Conservation (phyloP, 2,329 filamentous ascomycete species). For the Phymatotrichopsis omnivora region DNA sequence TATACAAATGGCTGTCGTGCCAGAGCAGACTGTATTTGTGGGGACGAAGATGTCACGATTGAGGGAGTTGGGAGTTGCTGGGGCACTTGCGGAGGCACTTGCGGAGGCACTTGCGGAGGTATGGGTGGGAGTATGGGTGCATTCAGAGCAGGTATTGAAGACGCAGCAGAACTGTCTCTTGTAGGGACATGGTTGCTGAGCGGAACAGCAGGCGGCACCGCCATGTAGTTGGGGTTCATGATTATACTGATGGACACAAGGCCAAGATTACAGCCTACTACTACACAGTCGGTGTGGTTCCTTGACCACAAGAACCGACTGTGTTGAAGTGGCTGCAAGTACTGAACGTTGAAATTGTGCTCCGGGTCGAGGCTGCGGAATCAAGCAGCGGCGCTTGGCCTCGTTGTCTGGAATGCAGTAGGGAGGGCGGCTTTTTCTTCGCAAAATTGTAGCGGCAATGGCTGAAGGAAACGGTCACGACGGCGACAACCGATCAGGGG, state of each 20-base stretch:
- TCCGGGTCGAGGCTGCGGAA: too few species aligned
- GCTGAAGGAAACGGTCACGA: too few species aligned
- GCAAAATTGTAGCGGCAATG: too few species aligned
- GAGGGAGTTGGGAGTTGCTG: slow-evolving; percentile 14
- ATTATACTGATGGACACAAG: slow-evolving; percentile 15
- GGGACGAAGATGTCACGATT: slow-evolving; percentile 9
- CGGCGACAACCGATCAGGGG: too few species aligned
- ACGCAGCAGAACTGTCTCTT: slow-evolving; percentile 10
- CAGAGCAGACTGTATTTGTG: slow-evolving; percentile 13
- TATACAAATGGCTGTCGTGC: slow-evolving; percentile 18
- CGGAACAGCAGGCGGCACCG: slow-evolving; percentile 25
- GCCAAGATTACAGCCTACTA: slow-evolving; percentile 20
- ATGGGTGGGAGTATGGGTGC: slow-evolving; percentile 1
- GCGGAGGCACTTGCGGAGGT: background rate
- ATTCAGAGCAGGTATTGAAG: slow-evolving; percentile 8
- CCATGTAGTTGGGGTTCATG: slow-evolving; percentile 22
- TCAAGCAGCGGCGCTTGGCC: too few species aligned
- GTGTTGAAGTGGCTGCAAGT: slow-evolving; percentile 18
- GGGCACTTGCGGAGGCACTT: background rate
- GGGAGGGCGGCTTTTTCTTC: too few species aligned
- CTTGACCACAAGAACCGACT: slow-evolving; percentile 24
- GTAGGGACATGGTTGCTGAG: slow-evolving; percentile 16
- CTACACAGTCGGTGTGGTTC: slow-evolving; percentile 27
- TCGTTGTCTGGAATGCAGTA: too few species aligned
- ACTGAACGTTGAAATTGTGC: too few species aligned